A percentile compares a stretch with the other conserved stretches of the same genome.
Evolutionary conservation across 352 stramenopile genomes (phyloP).

Genomic region (Globisporangium okanoganense): DNA sequence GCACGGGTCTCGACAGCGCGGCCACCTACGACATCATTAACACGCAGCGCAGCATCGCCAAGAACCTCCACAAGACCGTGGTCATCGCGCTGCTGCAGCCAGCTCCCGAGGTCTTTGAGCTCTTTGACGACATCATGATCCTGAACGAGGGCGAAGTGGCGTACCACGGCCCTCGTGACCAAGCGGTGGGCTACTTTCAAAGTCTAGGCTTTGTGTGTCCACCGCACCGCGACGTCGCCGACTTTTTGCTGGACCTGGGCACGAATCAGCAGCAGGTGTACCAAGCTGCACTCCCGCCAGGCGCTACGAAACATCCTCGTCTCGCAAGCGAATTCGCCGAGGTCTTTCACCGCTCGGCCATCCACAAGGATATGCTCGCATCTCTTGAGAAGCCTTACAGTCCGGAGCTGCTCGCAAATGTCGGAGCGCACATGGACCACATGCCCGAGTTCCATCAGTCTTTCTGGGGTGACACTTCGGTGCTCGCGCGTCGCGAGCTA

Average conservation of each 20-base stretch:
- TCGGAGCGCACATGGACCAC: slow-evolving; percentile 59
- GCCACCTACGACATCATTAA: slow-evolving; percentile 90
- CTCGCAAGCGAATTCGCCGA: slow-evolving; percentile 15
- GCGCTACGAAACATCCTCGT: not conserved
- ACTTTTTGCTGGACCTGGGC: slow-evolving; percentile 27
- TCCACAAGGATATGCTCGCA: slow-evolving; percentile 56
- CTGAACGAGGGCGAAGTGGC: slow-evolving; percentile 21
- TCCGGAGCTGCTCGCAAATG: no score
- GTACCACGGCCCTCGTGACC: slow-evolving; percentile 19
- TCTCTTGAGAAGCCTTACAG: not conserved
- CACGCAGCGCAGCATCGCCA: slow-evolving; percentile 41
- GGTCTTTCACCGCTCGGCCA: slow-evolving; percentile 11
- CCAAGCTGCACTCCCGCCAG: not conserved
- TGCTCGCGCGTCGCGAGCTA: slow-evolving; percentile 22
- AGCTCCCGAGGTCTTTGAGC: slow-evolving; percentile 79
- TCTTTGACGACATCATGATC: slow-evolving; percentile 91
- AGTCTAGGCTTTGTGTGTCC: slow-evolving; percentile 19
- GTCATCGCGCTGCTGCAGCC: slow-evolving; percentile 79
- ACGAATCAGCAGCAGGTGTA: slow-evolving; percentile 21
- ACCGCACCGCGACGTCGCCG: slow-evolving; percentile 15
- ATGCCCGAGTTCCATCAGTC: slow-evolving; percentile 18
- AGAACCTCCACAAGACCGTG: slow-evolving; percentile 26
- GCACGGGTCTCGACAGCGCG: slow-evolving; percentile 87
- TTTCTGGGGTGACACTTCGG: slow-evolving; percentile 9
- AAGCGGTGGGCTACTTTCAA: slow-evolving; percentile 21